These are phyloP conservation scores for Colletotrichum eremochloae DNA, from an alignment of 2,329 filamentous ascomycete genomes.

Conservation along the genomic window DNA sequence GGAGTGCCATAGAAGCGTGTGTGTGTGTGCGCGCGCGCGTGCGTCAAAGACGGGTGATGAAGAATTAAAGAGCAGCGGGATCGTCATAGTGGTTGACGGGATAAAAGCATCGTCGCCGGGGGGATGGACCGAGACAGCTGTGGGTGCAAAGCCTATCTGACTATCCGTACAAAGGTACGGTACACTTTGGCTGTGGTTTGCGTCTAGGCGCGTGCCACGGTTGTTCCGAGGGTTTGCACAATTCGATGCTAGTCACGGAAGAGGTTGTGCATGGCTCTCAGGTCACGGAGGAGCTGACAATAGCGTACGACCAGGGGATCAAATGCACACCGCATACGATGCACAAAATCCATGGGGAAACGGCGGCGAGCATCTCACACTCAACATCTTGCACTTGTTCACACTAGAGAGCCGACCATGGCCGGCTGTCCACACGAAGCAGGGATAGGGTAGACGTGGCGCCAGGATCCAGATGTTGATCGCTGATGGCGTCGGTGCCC, in stretches of 20 bases:
- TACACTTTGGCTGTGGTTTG: neutral
- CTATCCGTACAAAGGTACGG: neutral
- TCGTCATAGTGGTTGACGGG: constrained; percentile 15
- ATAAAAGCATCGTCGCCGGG: constrained; percentile 26
- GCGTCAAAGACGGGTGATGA: constrained; percentile 14
- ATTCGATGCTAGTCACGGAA: neutral
- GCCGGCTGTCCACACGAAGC: too few species aligned
- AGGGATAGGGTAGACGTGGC: too few species aligned
- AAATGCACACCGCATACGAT: constrained; percentile 16
- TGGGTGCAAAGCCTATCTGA: constrained; percentile 31
- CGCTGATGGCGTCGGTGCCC: neutral
- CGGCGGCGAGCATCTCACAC: neutral
- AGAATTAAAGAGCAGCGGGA: constrained; percentile 3
- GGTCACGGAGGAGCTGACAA: constrained; percentile 1
- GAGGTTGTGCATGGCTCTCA: neutral
- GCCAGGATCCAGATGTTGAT: neutral
- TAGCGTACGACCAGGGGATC: neutral
- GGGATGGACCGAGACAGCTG: constrained; percentile 22
- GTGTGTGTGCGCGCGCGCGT: neutral
- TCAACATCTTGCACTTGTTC: too few species aligned
- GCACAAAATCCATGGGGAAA: constrained; percentile 14
- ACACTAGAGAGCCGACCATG: too few species aligned
- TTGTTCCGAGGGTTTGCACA: neutral
- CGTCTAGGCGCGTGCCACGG: neutral
- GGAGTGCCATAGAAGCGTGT: constrained; percentile 21